phyloP scores from a whole-genome alignment of 148 eudicot species.

The Spergularia bocconei region DNA sequence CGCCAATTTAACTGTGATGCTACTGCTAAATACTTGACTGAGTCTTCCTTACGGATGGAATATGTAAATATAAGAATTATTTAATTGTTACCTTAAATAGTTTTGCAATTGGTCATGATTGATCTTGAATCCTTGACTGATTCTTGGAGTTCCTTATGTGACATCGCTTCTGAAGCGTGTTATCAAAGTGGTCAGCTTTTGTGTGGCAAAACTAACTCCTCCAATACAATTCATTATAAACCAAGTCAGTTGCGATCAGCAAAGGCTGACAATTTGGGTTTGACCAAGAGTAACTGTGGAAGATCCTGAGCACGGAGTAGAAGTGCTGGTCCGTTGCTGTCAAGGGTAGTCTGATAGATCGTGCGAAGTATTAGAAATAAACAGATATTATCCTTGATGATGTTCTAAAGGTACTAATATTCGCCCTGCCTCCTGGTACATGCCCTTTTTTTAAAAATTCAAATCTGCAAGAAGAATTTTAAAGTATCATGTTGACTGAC shows the following conservation, averaged over 20 bases:
- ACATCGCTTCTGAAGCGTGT: constrained; percentile 34
- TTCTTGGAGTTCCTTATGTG: constrained; percentile 28
- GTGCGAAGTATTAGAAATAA: constrained; percentile 8
- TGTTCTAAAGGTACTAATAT: constrained; percentile 34
- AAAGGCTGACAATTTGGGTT: constrained; percentile 23
- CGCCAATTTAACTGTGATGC: constrained; percentile 34
- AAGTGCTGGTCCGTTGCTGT: constrained; percentile 41
- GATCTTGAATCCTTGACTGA: constrained; percentile 17
- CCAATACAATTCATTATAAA: constrained; percentile 15
- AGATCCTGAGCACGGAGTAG: constrained; percentile 23
- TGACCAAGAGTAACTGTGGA: constrained; percentile 22
- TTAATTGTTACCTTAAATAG: too few species aligned
- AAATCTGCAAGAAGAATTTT: constrained; percentile 30
- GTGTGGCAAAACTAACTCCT: constrained; percentile 25
- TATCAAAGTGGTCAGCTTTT: constrained; percentile 44
- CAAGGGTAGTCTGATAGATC: constrained; percentile 17
- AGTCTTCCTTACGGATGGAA: background rate
- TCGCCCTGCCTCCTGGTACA: constrained; percentile 44
- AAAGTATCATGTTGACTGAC: constrained; percentile 24
- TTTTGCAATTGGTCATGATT: too few species aligned
- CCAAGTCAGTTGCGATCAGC: constrained; percentile 16
- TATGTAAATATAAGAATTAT: too few species aligned
- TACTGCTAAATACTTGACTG: constrained; percentile 36
- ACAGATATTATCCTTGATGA: constrained; percentile 32
- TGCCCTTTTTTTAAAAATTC: constrained; percentile 35